Evolutionary conservation across 139 green algal species (phyloP).

Genomic region (Chlorella sp.): DNA sequence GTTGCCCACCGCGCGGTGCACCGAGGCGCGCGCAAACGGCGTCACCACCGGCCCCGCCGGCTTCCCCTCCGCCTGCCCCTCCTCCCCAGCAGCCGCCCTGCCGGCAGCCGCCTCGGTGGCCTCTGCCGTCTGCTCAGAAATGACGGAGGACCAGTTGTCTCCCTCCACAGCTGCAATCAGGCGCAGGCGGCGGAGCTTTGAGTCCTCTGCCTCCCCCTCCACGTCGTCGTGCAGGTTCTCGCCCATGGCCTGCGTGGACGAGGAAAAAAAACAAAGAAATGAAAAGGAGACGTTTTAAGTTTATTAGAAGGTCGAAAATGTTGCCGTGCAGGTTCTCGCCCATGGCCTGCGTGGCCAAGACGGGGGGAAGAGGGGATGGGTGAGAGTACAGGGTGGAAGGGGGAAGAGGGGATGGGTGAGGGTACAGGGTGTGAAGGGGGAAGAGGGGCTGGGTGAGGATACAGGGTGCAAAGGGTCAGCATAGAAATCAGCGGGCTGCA

Average conservation of each 20-base stretch:
- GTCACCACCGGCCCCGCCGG: slow-evolving; percentile 58
- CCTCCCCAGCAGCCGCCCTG: background rate
- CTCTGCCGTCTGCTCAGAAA: slow-evolving; percentile 77
- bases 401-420: too few relatives aligned
- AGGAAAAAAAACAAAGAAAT: background rate
- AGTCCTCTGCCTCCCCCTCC: slow-evolving; percentile 54
- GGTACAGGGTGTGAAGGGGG: too few relatives aligned
- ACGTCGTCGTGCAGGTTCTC: slow-evolving; percentile 80
- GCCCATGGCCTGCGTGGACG: slow-evolving; percentile 56
- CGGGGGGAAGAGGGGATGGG: too few relatives aligned
- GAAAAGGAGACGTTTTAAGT: background rate
- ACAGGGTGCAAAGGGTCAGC: too few relatives aligned
- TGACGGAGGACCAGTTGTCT: slow-evolving; percentile 87
- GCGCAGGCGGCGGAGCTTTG: slow-evolving; percentile 33
- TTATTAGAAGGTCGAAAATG: slow-evolving; percentile 4
- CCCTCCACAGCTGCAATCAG: slow-evolving; percentile 76
- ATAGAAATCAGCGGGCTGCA: too few relatives aligned
- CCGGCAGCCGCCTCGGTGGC: background rate
- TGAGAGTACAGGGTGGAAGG: background rate
- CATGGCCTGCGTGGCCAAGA: slow-evolving; percentile 51
- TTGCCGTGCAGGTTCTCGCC: slow-evolving; percentile 79
- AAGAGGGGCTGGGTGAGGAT: too few relatives aligned
- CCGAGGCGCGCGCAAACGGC: slow-evolving; percentile 73
- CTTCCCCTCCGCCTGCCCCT: background rate
- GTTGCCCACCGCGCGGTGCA: slow-evolving; percentile 74